Evolutionary conservation across 2,329 filamentous ascomycete species (phyloP), one percentile per base, ranked within the genome.

Genomic region (Colletotrichum lini): DNA sequence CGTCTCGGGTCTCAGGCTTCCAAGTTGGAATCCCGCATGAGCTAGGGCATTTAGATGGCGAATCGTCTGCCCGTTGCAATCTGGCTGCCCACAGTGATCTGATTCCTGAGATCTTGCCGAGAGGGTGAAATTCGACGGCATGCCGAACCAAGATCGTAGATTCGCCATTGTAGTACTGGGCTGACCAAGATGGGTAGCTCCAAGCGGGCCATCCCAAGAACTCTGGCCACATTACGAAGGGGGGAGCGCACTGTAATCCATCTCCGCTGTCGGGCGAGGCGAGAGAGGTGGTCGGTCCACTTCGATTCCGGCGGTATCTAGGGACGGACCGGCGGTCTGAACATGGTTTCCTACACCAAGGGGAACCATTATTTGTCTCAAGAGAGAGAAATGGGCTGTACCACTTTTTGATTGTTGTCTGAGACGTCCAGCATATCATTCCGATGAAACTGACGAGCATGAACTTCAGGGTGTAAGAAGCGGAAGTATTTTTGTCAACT

Each of bases 61-160:
- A 38, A 61, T 40, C 40, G 59, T 35, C 30, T 50, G 30, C 45
- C 58, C 58, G 10, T 18, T 15, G 12, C 47, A 52, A 52, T 40
- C 15, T 50, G 47, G 21, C 35, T 52, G 35, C 59, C 35, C 47
- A 26, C 21, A 2, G n/a, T 16, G 35, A 30, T n/a, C n/a, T 61
- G 15, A 10, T 40, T 38, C 35, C n/a, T 30, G 26, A 9, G 30
- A 44, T 56, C 30, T 40, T 40, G 58, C 45, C 58, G 47, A 21
- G 47, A 12, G n/a, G 13, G 30, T n/a, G 30, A 16, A 21, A 26
- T 13, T 50, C 30, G 21, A 49, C n/a, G 15, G 15, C 12, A 62
- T 7, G 12, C 3, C 3, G 13, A 15, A 16, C n/a, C 35, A 18
- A 38, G 4, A 13, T 26, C 30, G 15, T 42, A n/a, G 13, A 44